These are phyloP conservation scores for Suillus lakei DNA, from an alignment of 768 basidiomycete species.

Conservation along the genomic window DNA sequence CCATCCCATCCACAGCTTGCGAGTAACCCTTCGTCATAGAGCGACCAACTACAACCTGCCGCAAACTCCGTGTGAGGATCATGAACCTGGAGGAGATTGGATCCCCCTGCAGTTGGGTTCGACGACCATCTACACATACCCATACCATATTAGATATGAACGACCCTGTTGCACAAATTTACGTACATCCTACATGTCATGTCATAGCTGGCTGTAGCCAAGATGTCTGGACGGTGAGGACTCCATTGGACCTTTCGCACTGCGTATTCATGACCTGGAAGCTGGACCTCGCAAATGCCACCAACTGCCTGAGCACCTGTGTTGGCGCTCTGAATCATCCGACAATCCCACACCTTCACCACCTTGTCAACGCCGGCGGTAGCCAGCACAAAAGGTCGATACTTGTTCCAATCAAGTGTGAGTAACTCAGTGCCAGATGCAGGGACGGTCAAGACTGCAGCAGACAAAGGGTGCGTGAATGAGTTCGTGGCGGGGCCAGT, in stretches of 20 bases:
- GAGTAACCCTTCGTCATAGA: slow-evolving; percentile 85
- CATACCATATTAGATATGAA: neutral
- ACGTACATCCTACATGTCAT: slow-evolving; percentile 94
- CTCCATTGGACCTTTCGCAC: slow-evolving; percentile 90
- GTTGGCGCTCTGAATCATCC: slow-evolving; percentile 72
- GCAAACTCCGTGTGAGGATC: slow-evolving; percentile 95
- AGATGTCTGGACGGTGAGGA: slow-evolving; percentile 72
- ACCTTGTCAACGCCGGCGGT: slow-evolving; percentile 80
- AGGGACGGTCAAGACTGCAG: slow-evolving; percentile 76
- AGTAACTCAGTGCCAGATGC: slow-evolving; percentile 81
- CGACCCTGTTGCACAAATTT: slow-evolving; percentile 10
- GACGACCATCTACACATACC: slow-evolving; percentile 69
- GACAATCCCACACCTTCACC: slow-evolving; percentile 84
- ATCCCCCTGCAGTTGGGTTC: slow-evolving; percentile 49
- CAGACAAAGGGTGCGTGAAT: slow-evolving; percentile 70
- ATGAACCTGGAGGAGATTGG: slow-evolving; percentile 70
- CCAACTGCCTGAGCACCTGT: slow-evolving; percentile 59
- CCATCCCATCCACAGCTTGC: slow-evolving; percentile 95
- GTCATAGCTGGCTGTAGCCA: slow-evolving; percentile 84
- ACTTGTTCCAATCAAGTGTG: slow-evolving; percentile 92
- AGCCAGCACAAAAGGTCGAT: slow-evolving; percentile 76
- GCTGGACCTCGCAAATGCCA: slow-evolving; percentile 68
- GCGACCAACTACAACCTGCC: slow-evolving; percentile 89
- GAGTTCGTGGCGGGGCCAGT: slow-evolving; percentile 53
- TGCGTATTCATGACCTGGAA: slow-evolving; percentile 89